Evolutionary conservation across 805 yeast species (phyloP), one percentile per base, ranked within the genome.

Genomic region (Torulaspora gathmanii): DNA sequence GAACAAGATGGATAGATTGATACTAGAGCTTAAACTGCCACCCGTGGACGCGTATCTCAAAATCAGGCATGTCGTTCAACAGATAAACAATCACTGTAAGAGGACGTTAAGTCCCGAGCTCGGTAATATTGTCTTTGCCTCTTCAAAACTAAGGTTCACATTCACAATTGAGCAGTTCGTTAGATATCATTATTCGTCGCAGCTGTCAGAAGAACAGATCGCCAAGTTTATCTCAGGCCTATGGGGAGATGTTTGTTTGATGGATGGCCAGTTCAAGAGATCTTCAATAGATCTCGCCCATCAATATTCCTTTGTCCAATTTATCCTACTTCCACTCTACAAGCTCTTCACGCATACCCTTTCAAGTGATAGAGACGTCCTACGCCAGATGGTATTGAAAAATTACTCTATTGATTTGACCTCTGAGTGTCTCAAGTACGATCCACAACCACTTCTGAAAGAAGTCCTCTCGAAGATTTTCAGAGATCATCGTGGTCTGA

Each of bases 1-100:
- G 4, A 90, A 86, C 64, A 93, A 95, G 63, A 54, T 95, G 7
- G 99, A 93, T 61, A 67, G 97, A 48, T 68, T 93, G n/a, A 73
- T 91, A 0, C 58, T 90, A 34, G 99, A 93, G 52, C 67, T 90
- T 33, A 75, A 79, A 50, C 68, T 91, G 3, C 86, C 96, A 0
- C 87, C 88, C 2, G 53, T 65, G 2, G 95, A 87, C 51, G 77
- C 89, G 0, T 86, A 79, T 58, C 72, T 75, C 56, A 90, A 93
- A 58, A 53, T 93, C 23, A 68, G 77, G 44, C 71, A 74, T 50
- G 66, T 74, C 1, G 68, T 90, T 15, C 83, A 80, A 37, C 79
- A 79, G 30, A 68, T 89, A n/a, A 88, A 89, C 59, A 61, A 65
- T 0, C 74, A 65, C 46, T 70, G 86, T 4, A 50, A 57, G 2